Base-by-base conservation (phyloP, 2,329 filamentous ascomycete species). In the Paecilomyces fulvus region DNA sequence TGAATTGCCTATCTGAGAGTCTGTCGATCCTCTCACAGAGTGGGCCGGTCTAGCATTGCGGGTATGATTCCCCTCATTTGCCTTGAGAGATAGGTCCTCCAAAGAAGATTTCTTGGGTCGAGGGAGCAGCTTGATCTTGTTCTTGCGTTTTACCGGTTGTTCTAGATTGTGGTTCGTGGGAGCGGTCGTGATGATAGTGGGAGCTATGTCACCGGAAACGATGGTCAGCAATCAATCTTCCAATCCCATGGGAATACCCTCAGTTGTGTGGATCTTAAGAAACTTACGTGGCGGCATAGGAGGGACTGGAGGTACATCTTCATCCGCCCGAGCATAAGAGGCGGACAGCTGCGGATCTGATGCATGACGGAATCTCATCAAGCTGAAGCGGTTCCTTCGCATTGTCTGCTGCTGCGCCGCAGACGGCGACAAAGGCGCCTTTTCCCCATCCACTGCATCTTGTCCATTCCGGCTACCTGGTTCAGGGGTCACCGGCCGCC, bases 301-400 rank as follows among this genome's bases (percentile, higher is more conserved):
- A 55, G 74, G 74, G 20, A 77, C 66, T 43, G 72, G 70, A 21
- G 74, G 71, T 23, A 67, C 63, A 62, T 83, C 84, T 78, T 81
- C 74, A 75, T 81, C 68, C 77, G 84, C 67, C 82, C 78, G 64
- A 79, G 85, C 65, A 70, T 87, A 91, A 54, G 87, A 87, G 69
- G 85, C 78, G 10, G 90, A 90, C 59, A 97, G 76, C 72, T 96
- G 91, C 53, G 91, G 88, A 75, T 97, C 92, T 8, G 92, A 96
- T 59, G 90, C 92, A 81, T 96, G 92, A 66, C 91, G 88, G 71
- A 94, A 91, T 67, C 87, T 86, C 75, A 96, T 78, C 72, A 95
- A 72, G 66, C 80, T 85, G 70, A 86, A 85, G 56, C 82, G 77
- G 62, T 80, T 73, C 49, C 70, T 67, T 56, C 67, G 67, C 59